These are phyloP conservation scores for Fagopyrum homotropicum DNA, from an alignment of 148 eudicot genomes.

Conservation along the genomic window DNA sequence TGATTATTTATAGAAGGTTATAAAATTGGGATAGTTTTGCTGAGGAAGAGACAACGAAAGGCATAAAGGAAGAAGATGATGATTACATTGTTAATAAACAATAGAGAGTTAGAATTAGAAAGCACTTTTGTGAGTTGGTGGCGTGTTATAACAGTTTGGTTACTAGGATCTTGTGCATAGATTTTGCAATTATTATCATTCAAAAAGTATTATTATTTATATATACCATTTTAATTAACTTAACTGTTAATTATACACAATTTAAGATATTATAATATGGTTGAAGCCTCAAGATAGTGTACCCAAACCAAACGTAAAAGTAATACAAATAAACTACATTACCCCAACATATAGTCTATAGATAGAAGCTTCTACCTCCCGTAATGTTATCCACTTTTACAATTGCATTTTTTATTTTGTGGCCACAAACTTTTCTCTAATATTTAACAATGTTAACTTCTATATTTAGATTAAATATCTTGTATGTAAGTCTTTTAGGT, in stretches of 20 bases:
- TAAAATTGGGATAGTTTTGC: background rate
- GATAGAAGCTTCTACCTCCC: too few species aligned
- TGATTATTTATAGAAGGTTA: too few species aligned
- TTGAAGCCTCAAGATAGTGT: background rate
- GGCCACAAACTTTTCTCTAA: background rate
- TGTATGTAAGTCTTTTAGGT: too few species aligned
- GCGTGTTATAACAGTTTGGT: constrained; percentile 33
- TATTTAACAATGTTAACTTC: background rate
- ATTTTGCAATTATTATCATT: constrained; percentile 19
- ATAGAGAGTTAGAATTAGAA: background rate
- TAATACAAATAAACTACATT: background rate
- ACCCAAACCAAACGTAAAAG: background rate
- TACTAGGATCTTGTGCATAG: constrained; percentile 23
- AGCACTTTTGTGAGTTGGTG: constrained; percentile 6
- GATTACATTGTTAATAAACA: background rate
- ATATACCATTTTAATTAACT: background rate
- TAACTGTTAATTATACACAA: background rate
- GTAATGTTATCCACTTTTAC: background rate
- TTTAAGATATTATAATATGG: background rate
- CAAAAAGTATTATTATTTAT: constrained; percentile 15
- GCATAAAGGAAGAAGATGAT: background rate
- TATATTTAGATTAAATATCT: background rate
- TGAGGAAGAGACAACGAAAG: background rate
- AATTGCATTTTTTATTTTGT: background rate
- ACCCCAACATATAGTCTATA: background rate